Conservation (phyloP, 148 eudicot genomes). For the Cornus florida region DNA sequence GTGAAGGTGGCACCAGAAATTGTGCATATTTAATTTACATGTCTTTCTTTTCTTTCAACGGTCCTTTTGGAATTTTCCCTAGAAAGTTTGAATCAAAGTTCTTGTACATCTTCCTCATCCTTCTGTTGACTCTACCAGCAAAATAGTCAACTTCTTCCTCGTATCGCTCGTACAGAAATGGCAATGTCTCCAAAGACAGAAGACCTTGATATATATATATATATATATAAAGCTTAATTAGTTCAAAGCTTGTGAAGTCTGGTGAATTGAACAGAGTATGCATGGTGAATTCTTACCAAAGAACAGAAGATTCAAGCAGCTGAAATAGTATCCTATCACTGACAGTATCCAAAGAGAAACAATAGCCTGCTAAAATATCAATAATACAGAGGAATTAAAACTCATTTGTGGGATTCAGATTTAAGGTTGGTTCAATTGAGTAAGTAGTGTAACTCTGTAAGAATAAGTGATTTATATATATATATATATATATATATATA, state of each 20-base stretch:
- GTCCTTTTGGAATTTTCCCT: slow-evolving; percentile 54
- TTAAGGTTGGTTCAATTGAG: background rate
- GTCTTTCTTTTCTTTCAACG: slow-evolving; percentile 24
- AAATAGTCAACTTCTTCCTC: slow-evolving; percentile 54
- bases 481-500: too few relatives aligned
- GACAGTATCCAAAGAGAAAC: slow-evolving; percentile 44
- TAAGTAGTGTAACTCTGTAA: too few relatives aligned
- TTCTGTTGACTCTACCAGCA: slow-evolving; percentile 14
- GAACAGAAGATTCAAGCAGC: slow-evolving; percentile 54
- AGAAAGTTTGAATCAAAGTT: slow-evolving; percentile 38
- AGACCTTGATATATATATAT: slow-evolving; percentile 16
- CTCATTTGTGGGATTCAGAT: background rate
- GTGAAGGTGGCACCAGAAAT: background rate
- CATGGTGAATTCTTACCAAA: slow-evolving; percentile 33
- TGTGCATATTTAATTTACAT: background rate
- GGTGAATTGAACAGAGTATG: background rate
- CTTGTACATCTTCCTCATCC: slow-evolving; percentile 34
- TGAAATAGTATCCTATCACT: slow-evolving; percentile 46
- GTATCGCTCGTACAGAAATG: slow-evolving; percentile 51
- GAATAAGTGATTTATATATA: too few relatives aligned
- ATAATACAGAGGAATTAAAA: background rate
- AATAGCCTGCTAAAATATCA: slow-evolving; percentile 36
- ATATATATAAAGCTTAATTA: background rate
- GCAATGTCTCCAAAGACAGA: slow-evolving; percentile 48
- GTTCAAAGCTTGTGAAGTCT: background rate